A percentile compares a stretch with the other conserved stretches of the same genome.
These are phyloP conservation scores for Penicillium pulvis DNA, from an alignment of 495 filamentous ascomycete species.

Conservation along the genomic window DNA sequence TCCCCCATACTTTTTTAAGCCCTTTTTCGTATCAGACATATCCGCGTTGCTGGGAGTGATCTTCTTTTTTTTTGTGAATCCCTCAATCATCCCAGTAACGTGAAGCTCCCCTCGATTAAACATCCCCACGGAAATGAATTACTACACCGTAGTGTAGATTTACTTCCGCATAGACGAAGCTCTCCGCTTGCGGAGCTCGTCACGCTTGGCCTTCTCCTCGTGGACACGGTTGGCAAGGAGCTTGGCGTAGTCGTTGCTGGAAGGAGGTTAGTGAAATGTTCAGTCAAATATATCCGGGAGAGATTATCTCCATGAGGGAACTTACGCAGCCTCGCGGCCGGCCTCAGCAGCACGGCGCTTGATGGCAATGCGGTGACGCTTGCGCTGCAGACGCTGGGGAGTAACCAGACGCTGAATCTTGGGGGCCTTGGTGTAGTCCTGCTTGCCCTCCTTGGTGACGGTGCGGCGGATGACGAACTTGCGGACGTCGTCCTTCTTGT, in stretches of 20 bases:
- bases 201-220: slow-evolving; percentile 90
- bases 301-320: slow-evolving; percentile 24
- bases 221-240: slow-evolving; percentile 91
- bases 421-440: slow-evolving; percentile 98
- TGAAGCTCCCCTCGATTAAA: slow-evolving; percentile 43
- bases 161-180: slow-evolving; percentile 96
- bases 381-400: slow-evolving; percentile 99
- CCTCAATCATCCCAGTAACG: slow-evolving; percentile 27
- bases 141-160: slow-evolving; percentile 36
- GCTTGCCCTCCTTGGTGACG: slow-evolving; percentile 95
- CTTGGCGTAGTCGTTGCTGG: slow-evolving; percentile 83
- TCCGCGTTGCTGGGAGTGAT: slow-evolving; percentile 34
- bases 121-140: slow-evolving; percentile 39
- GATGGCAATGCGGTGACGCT: slow-evolving; percentile 93
- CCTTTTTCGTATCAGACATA: slow-evolving; percentile 35
- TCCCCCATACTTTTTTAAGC: slow-evolving; percentile 27
- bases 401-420: slow-evolving; percentile 99
- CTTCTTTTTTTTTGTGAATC: slow-evolving; percentile 29
- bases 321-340: slow-evolving; percentile 98
- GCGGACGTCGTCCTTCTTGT: slow-evolving; percentile 99
- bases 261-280: slow-evolving; percentile 35
- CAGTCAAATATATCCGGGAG: background rate
- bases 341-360: slow-evolving; percentile 96
- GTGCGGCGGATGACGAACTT: slow-evolving; percentile 99
- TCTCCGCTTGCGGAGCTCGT: slow-evolving; percentile 90